Evolutionary conservation across 306 rosid genomes (phyloP), one percentile per base, ranked within the genome.

Genomic region (Lathyrus oleraceus): DNA sequence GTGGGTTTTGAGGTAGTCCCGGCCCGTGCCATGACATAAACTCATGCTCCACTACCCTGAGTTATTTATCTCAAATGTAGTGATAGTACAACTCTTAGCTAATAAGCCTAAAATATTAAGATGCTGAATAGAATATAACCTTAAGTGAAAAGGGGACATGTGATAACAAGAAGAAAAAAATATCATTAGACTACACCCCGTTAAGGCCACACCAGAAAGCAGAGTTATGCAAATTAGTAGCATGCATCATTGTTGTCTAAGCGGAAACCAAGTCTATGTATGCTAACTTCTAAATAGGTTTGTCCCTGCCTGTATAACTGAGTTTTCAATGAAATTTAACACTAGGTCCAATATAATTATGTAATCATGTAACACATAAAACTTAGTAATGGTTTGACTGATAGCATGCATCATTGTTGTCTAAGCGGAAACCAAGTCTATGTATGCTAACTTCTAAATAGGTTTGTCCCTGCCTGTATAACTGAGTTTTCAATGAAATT

Each of bases 41-140:
- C 62, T 63, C 69, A 54, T 75, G 71, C 78, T 73, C 71, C 76
- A 45, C 67, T 27, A 47, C 30, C 16, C 67, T 0, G 11, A 36
- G 17, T 15, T 21, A 60, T 65, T 65, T 51, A 35, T 71, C 70
- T 61, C 20, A 62, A 38, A 81, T 81, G 84, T 82, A 75, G 58
- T 79, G 59, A 15, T 32, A 52, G 78, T 75, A 60, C 71, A 76
- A 59, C 35, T 65, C 71, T 56, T 49, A 23, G 9, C 19, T 44
- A 44, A 5, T 44, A 44, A 15, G 17, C 3, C 56, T 48, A 15
- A 47, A 1, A 47, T 47, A 8, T 1, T 48, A 48, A 16, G 54
- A 48, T 48, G 5, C 4, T 48, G 11, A 16, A 8, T 27, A 27
- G 11, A 16, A 8, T 27, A 27, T 5, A 27, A 27, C 30, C 30